phyloP scores from a whole-genome alignment of 2,329 filamentous ascomycete species.

The Atkinsonella texensis region DNA sequence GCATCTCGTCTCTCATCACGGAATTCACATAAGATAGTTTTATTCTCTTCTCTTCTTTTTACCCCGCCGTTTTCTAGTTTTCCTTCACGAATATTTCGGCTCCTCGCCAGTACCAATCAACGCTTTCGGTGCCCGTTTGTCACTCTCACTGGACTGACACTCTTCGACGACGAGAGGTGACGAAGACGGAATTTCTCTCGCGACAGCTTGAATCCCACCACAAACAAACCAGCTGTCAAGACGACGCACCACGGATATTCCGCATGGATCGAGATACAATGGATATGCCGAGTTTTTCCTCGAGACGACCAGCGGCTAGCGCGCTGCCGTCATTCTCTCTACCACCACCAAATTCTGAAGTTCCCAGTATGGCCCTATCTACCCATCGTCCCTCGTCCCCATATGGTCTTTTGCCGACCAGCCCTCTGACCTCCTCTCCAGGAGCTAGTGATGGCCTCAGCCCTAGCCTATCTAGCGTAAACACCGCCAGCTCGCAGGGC shows the following conservation, averaged over 20 bases:
- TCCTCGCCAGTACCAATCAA: background rate
- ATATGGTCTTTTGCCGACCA: constrained; percentile 15
- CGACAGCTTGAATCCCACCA: background rate
- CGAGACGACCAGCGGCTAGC: constrained; percentile 22
- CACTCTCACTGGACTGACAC: background rate
- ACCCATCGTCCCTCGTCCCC: constrained; percentile 15
- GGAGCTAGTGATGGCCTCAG: constrained; percentile 49
- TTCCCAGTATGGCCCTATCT: constrained; percentile 21
- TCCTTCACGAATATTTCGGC: background rate
- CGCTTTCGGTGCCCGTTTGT: background rate
- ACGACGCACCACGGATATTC: background rate
- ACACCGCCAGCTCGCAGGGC: constrained; percentile 45
- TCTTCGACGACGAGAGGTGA: background rate
- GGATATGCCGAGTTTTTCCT: constrained; percentile 21
- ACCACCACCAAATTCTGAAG: constrained; percentile 23
- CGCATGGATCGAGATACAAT: constrained; percentile 9
- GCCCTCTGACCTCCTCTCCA: constrained; percentile 25
- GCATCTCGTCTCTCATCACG: background rate
- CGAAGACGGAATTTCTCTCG: background rate
- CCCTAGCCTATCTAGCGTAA: constrained; percentile 48
- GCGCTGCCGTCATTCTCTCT: constrained; percentile 23
- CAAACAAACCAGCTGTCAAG: background rate
- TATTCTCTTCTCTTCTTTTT: background rate
- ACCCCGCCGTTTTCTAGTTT: background rate
- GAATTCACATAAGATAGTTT: background rate